A percentile compares a stretch with the other conserved stretches of the same genome.
Evolutionary conservation across 2,329 filamentous ascomycete species (phyloP).

Genomic region (Pseudocercospora macadamiae): DNA sequence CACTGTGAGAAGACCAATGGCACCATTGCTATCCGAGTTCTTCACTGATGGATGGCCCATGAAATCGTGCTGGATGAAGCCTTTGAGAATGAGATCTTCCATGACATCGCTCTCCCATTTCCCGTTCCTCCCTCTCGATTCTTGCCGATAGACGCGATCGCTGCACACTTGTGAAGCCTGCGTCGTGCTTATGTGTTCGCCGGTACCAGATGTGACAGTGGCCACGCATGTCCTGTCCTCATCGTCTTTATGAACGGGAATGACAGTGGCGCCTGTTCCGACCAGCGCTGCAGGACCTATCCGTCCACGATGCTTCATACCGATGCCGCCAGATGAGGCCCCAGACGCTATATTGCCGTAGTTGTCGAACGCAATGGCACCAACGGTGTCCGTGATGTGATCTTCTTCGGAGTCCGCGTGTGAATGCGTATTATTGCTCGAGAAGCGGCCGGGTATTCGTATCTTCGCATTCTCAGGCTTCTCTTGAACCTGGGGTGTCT

Average conservation of each 20-base stretch:
- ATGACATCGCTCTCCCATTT: conserved; percentile 47
- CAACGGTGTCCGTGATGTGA: conserved; percentile 88
- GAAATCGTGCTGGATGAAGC: conserved; percentile 86
- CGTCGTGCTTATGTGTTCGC: conserved; percentile 96
- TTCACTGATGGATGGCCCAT: conserved; percentile 86
- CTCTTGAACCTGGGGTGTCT: background rate
- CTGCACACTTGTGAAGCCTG: conserved; percentile 87
- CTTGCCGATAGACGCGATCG: conserved; percentile 73
- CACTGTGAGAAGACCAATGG: conserved; percentile 87
- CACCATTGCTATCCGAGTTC: conserved; percentile 77
- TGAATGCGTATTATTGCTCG: background rate
- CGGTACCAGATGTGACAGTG: conserved; percentile 88
- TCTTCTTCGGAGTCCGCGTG: conserved; percentile 46
- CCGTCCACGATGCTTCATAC: conserved; percentile 94
- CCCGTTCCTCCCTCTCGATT: conserved; percentile 63
- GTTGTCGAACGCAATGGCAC: conserved; percentile 88
- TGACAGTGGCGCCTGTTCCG: conserved; percentile 84
- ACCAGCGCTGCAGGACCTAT: conserved; percentile 91
- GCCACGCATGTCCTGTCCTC: conserved; percentile 71
- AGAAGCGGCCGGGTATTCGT: background rate
- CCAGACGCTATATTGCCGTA: conserved; percentile 88
- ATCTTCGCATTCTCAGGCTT: background rate
- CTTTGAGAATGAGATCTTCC: conserved; percentile 71
- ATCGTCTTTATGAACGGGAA: conserved; percentile 75
- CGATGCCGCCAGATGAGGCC: conserved; percentile 95